Evolutionary conservation across 352 stramenopile genomes (phyloP).

Genomic region (Globisporangium nagaii): DNA sequence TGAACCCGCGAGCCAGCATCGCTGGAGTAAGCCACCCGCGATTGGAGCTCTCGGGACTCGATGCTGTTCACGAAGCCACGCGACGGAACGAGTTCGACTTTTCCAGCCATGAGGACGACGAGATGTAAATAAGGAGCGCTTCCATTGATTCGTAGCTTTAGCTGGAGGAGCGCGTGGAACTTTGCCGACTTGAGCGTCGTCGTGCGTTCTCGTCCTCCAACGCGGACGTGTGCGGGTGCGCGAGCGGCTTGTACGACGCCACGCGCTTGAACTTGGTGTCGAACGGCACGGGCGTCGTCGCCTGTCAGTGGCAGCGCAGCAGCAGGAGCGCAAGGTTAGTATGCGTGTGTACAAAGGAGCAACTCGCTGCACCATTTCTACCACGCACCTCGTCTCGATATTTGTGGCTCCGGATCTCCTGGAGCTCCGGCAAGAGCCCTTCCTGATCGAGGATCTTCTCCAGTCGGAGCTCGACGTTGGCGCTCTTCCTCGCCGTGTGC

Average conservation of each 20-base stretch:
- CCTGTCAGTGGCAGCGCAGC: too few species aligned
- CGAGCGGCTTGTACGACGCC: constrained; percentile 22
- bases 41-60: constrained; percentile 31
- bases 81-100: constrained; percentile 37
- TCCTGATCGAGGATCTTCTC: constrained; percentile 61
- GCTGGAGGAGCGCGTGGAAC: background rate
- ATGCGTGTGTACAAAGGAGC: too few species aligned
- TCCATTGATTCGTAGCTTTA: background rate
- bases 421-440: constrained; percentile 42
- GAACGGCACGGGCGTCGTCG: constrained; percentile 21
- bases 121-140: constrained; percentile 5
- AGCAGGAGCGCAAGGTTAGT: too few species aligned
- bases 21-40: constrained; percentile 10
- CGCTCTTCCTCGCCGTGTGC: constrained; percentile 59
- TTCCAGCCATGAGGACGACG: constrained; percentile 18
- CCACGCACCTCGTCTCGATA: constrained; percentile 38
- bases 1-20: background rate
- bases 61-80: constrained; percentile 36
- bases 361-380: too few species aligned
- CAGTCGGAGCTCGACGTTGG: constrained; percentile 48
- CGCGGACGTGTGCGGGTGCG: background rate
- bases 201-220: background rate
- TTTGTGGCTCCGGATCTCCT: constrained; percentile 45
- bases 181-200: background rate
- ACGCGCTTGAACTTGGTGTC: constrained; percentile 26